phyloP scores from a whole-genome alignment of 495 filamentous ascomycete species.

The Parathielavia appendiculata region DNA sequence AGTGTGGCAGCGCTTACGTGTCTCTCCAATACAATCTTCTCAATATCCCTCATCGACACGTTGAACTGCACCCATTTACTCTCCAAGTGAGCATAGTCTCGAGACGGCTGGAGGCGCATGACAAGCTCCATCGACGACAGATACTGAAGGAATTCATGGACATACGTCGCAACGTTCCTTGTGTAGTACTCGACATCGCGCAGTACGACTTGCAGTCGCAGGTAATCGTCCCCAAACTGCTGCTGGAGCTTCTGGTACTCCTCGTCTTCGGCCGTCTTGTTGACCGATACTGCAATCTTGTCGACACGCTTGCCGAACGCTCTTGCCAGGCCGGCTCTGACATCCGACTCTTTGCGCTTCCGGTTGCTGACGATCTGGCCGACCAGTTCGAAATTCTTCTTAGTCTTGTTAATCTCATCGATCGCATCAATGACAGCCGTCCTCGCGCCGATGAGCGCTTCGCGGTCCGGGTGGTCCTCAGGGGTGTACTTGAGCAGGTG shows the following conservation, averaged over 20 bases:
- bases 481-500: conserved; percentile 75
- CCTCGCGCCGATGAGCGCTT: conserved; percentile 57
- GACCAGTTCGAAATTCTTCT: conserved; percentile 84
- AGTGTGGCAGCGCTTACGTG: conserved; percentile 57
- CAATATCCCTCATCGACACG: conserved; percentile 73
- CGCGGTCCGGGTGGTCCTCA: conserved; percentile 73
- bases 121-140: conserved; percentile 64
- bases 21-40: conserved; percentile 68
- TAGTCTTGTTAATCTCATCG: conserved; percentile 84
- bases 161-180: conserved; percentile 58
- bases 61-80: conserved; percentile 87
- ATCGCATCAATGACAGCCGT: conserved; percentile 64
- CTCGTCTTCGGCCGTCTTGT: conserved; percentile 70
- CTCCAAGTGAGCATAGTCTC: conserved; percentile 70
- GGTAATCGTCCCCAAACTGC: conserved; percentile 78
- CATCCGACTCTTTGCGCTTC: conserved; percentile 87
- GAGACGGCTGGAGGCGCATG: conserved; percentile 52
- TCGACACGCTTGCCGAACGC: conserved; percentile 82
- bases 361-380: conserved; percentile 72
- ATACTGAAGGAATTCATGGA: conserved; percentile 68
- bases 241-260: conserved; percentile 71
- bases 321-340: conserved; percentile 73
- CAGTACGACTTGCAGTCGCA: conserved; percentile 82
- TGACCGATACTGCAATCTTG: conserved; percentile 57
- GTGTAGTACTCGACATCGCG: conserved; percentile 88